phyloP scores from a whole-genome alignment of 257 asterid species.

The Solanum lignicaule region DNA sequence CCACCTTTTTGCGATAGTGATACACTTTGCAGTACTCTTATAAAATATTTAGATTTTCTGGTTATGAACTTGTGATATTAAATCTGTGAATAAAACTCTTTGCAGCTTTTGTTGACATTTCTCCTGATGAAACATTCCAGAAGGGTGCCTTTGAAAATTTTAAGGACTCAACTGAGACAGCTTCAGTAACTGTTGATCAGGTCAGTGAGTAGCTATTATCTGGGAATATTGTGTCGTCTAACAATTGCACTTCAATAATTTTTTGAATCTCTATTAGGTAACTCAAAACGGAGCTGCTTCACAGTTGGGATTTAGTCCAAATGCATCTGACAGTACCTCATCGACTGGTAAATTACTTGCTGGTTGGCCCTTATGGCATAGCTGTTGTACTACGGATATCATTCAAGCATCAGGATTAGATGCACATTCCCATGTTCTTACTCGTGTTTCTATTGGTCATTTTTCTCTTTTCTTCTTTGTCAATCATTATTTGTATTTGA shows the following conservation, averaged over 20 bases:
- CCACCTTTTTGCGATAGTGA: background rate
- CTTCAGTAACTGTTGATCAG: constrained; percentile 20
- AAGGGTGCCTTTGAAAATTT: constrained; percentile 63
- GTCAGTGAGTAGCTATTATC: constrained; percentile 27
- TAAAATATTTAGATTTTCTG: background rate
- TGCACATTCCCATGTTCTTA: background rate
- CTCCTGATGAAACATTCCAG: constrained; percentile 83
- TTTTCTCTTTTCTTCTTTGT: background rate
- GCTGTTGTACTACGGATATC: background rate
- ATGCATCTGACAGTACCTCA: constrained; percentile 41
- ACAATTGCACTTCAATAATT: background rate
- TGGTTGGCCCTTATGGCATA: background rate
- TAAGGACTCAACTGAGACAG: constrained; percentile 44
- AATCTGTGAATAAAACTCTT: background rate
- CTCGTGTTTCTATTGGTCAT: background rate
- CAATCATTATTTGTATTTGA: background rate
- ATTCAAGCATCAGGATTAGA: background rate
- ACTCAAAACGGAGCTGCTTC: constrained; percentile 70
- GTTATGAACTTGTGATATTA: background rate
- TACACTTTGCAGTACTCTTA: background rate
- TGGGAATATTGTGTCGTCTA: background rate
- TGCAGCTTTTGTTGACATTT: constrained; percentile 88
- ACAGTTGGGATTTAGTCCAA: constrained; percentile 27
- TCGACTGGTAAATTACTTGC: constrained; percentile 17
- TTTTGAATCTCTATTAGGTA: constrained; percentile 34